phyloP scores from a whole-genome alignment of 495 filamentous ascomycete species.

The Platismatia glauca region DNA sequence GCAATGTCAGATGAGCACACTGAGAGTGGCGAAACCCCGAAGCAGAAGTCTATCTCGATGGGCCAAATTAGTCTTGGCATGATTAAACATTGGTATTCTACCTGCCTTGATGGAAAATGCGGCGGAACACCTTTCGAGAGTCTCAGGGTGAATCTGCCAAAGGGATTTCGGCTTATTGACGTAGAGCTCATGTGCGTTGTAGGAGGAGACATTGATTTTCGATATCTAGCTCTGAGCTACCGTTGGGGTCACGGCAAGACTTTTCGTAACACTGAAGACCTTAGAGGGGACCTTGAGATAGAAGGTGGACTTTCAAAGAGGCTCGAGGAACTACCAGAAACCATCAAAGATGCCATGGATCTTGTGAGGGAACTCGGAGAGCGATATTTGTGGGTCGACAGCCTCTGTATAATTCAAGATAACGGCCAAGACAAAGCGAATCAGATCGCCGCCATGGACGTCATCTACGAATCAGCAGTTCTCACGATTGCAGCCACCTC shows the following conservation, averaged over 20 bases:
- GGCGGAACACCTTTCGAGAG: neutral
- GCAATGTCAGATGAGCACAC: neutral
- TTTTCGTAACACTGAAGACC: conserved; percentile 7
- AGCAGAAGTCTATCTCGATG: neutral
- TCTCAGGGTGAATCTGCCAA: neutral
- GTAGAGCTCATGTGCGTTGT: conserved; percentile 17
- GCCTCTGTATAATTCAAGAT: conserved; percentile 27
- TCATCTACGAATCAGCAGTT: conserved; percentile 19
- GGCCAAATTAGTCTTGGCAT: neutral
- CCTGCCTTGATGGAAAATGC: conserved; percentile 11
- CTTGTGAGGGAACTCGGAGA: conserved; percentile 17
- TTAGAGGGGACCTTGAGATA: conserved; percentile 2
- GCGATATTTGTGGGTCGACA: conserved; percentile 27
- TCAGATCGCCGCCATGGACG: conserved; percentile 22
- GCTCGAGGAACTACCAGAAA: conserved; percentile 13
- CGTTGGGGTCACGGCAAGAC: conserved; percentile 17
- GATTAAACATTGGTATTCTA: conserved; percentile 13
- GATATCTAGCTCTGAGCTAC: conserved; percentile 23
- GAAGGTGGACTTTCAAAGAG: neutral
- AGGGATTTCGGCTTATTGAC: conserved; percentile 19
- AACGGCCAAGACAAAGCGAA: conserved; percentile 13
- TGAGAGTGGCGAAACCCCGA: neutral
- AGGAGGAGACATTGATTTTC: neutral
- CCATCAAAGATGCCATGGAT: conserved; percentile 24
- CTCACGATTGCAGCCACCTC: conserved; percentile 22